Base-by-base conservation (phyloP, 331 rosid genomes). In the Quercus tomentella region DNA sequence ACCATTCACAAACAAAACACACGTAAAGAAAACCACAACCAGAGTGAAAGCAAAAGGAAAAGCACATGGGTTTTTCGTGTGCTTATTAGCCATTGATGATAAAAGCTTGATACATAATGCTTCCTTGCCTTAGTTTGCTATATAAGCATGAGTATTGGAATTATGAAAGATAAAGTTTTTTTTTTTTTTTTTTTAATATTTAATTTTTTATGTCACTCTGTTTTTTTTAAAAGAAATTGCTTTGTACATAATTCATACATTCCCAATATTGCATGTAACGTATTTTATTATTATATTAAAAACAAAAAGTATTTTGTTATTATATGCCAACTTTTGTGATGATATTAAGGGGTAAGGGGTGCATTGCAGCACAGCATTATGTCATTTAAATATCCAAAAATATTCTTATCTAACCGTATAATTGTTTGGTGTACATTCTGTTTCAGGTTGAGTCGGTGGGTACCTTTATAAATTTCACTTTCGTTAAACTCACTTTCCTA, bases 61-160 rank as follows among this genome's bases (percentile, higher is more conserved):
- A 7, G 22, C 43, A 35, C 45, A 54, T 74, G 35, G 70, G 45
- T 41, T 58, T 61, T 28, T 68, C 72, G 79, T 33, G 41, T 80
- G 74, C 68, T 70, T 79, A 17, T 70, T 79, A 17, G 76, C 84
- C 89, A 84, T 84, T 73, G 79, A 41, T 77, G 70, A 75, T 45
- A 28, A 78, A 6, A 41, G 56, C 35, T 49, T 41, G 31, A 43
- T 41, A 12, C 0, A 68, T 43, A 43, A n/a, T 70, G 14, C n/a
- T 70, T 16, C n/a, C 8, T 6, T 17, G 71, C 45, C 71, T 66
- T 3, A 14, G 68, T n/a, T 25, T 26, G 68, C 30, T 66, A 31
- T 33, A 31, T 66, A 18, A 17, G 51, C 72, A 66, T 66, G 49
- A 16, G 26, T 7, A 33, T 17, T 65, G 70, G 12, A 66, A 66